These are phyloP conservation scores for Gaillardinia entomophila DNA, from an alignment of 805 yeast species.

Conservation along the genomic window DNA sequence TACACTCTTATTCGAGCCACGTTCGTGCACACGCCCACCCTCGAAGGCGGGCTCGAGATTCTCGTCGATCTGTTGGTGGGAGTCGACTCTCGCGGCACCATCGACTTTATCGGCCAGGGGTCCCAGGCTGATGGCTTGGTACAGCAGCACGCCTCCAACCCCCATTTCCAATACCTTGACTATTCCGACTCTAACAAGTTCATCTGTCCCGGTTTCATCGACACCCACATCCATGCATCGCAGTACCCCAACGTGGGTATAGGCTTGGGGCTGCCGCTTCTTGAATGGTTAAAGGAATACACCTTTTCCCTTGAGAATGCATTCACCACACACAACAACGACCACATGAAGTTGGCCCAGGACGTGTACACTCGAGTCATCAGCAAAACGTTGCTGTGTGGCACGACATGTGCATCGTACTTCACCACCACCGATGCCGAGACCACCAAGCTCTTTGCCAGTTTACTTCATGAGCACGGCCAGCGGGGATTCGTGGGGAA, in stretches of 20 bases:
- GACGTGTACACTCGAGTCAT: conserved; percentile 64
- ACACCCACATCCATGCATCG: conserved; percentile 42
- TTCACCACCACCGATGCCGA: conserved; percentile 82
- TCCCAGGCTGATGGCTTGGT: conserved; percentile 10
- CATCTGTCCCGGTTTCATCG: conserved; percentile 51
- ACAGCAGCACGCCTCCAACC: conserved; percentile 3
- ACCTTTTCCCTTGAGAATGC: conserved; percentile 87
- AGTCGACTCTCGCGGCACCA: conserved; percentile 53
- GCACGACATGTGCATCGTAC: conserved; percentile 91
- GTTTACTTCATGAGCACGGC: conserved; percentile 57
- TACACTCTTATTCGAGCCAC: conserved; percentile 61
- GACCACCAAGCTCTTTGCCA: conserved; percentile 74
- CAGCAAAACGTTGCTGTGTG: conserved; percentile 62
- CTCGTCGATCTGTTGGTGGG: conserved; percentile 54
- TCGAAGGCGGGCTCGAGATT: conserved; percentile 50
- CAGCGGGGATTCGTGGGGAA: conserved; percentile 91
- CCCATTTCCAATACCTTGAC: conserved; percentile 13
- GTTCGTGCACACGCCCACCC: conserved; percentile 62
- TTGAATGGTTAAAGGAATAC: conserved; percentile 84
- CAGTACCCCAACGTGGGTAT: conserved; percentile 47
- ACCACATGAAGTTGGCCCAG: conserved; percentile 47
- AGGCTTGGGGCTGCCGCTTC: conserved; percentile 75
- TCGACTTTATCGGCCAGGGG: conserved; percentile 29
- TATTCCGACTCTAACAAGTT: conserved; percentile 42
- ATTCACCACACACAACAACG: conserved; percentile 24